Evolutionary conservation across 176 grass and related monocot species (phyloP).

Genomic region (Hordeum marinum): DNA sequence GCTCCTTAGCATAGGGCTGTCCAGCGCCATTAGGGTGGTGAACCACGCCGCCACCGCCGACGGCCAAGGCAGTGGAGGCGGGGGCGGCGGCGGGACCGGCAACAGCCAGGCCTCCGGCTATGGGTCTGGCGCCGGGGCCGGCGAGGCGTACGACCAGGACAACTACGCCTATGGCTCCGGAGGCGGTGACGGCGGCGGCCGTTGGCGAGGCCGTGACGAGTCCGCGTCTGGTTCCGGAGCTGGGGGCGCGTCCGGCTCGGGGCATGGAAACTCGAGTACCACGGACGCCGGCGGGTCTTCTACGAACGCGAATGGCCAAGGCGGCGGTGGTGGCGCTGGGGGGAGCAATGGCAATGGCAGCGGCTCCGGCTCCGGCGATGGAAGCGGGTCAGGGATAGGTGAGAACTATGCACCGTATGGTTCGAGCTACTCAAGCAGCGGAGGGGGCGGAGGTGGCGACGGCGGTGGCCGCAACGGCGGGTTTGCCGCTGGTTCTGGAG

Average conservation of each 20-base stretch:
- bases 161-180: background rate
- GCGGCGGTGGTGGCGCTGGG: background rate
- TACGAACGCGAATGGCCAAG: background rate
- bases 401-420: background rate
- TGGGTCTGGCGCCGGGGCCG: background rate
- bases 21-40: constrained; percentile 13
- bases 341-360: background rate
- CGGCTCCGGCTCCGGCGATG: background rate
- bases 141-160: background rate
- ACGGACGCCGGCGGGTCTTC: background rate
- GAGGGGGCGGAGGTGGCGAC: background rate
- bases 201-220: background rate
- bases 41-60: constrained; percentile 8
- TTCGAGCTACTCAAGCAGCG: background rate
- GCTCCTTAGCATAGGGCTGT: background rate
- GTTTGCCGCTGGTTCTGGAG: background rate
- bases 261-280: background rate
- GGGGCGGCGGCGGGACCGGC: background rate
- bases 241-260: background rate
- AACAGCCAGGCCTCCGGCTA: background rate
- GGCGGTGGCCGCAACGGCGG: constrained; percentile 2
- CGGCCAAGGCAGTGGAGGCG: constrained; percentile 8
- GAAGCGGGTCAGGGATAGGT: background rate
- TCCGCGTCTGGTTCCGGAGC: background rate
- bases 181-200: background rate